A percentile compares a stretch with the other conserved stretches of the same genome.
These are phyloP conservation scores for Penicillium concentricum DNA, from an alignment of 2,329 filamentous ascomycete genomes.

Conservation along the genomic window DNA sequence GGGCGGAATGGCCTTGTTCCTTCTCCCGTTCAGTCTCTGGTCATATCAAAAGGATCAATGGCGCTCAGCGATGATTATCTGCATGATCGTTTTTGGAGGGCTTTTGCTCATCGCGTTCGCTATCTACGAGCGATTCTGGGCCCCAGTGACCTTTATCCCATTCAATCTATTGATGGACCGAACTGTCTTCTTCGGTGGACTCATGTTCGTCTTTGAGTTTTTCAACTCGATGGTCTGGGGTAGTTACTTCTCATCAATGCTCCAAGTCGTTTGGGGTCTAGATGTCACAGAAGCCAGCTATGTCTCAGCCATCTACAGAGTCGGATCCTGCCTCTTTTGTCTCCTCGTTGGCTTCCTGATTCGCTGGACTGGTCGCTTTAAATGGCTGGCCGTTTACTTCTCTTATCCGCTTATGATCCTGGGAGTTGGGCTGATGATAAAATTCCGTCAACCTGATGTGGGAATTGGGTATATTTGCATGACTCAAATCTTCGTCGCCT, in stretches of 20 bases:
- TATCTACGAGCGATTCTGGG: conserved; percentile 18
- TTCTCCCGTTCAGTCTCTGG: conserved; percentile 28
- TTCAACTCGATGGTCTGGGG: conserved; percentile 20
- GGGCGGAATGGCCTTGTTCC: conserved; percentile 27
- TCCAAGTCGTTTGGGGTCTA: conserved; percentile 15
- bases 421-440: conserved; percentile 20
- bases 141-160: conserved; percentile 21
- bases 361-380: conserved; percentile 16
- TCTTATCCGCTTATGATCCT: conserved; percentile 19
- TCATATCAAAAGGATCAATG: conserved; percentile 16
- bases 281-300: conserved; percentile 17
- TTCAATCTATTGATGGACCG: conserved; percentile 18
- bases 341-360: conserved; percentile 16
- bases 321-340: conserved; percentile 19
- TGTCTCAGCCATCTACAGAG: conserved; percentile 19
- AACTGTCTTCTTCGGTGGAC: conserved; percentile 14
- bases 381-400: conserved; percentile 13
- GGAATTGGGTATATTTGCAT: conserved; percentile 16
- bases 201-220: conserved; percentile 7
- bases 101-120: conserved; percentile 13
- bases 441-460: conserved; percentile 19
- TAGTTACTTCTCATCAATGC: conserved; percentile 15
- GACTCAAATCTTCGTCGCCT: conserved; percentile 21
- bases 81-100: conserved; percentile 20
- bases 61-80: conserved; percentile 24